Base-by-base conservation (phyloP, 179 eudicot species). In the Carnegiea gigantea region DNA sequence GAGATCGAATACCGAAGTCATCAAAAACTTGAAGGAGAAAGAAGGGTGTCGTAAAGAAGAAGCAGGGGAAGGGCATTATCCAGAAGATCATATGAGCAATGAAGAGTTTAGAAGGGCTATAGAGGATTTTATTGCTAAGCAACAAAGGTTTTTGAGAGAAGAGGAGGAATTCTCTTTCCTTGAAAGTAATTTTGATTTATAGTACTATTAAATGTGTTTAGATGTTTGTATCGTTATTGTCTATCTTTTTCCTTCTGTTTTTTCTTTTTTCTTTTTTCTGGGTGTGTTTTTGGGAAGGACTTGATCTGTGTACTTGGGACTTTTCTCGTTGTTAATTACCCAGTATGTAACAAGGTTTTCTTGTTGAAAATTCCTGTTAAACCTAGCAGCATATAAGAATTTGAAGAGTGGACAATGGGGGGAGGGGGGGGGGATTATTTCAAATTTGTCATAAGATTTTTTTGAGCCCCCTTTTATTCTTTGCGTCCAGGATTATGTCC, bases 101-200 rank as follows among this genome's bases (percentile, higher is more conserved):
- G 98, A 96, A 28, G 98, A 95, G 75, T 96, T 96, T 85, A 86
- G 94, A 84, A 88, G 83, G 67, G 89, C 89, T 0, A 90, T 96
- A 20, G 99, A 96, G 81, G 91, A 87, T 72, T 96, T 96, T 57
- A 96, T 96, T 79, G 97, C 95, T 49, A 88, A 92, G 83, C 98
- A 95, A 77, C 99, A 96, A 83, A 91, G 85, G 90, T 81, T 82
- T 51, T 81, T 93, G 75, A 90, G 94, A 89, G 92, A 95, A 80
- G 93, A 95, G 83, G 94, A 92, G 38, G 88, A 81, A 76, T 86
- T 84, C 54, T 78, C 81, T 13, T 78, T 75, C 33, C 2, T 88
- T n/a, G 80, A 40, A 43, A 14, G 46, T 33, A 72, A 48, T 20
- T 70, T 77, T 20, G 71, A n/a, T 4, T 20, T 72, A n/a, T 53